phyloP scores from a whole-genome alignment of 176 grass and related monocot genomes.

The Olyra latifolia region DNA sequence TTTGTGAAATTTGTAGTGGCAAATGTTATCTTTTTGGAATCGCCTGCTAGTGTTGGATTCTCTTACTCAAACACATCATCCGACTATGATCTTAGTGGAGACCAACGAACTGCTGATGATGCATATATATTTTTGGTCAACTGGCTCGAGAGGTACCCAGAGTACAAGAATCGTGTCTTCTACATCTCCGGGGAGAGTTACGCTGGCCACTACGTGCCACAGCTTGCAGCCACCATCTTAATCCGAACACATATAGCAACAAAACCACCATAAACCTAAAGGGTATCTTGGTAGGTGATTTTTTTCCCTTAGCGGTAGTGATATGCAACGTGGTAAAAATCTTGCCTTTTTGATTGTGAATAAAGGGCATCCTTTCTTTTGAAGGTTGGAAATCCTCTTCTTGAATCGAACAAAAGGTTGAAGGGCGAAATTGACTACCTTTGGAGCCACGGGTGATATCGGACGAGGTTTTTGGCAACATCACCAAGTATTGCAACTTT shows the following conservation, averaged over 20 bases:
- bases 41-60: slow-evolving; percentile 52
- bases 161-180: slow-evolving; percentile 43
- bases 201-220: slow-evolving; percentile 43
- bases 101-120: slow-evolving; percentile 24
- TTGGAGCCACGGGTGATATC: slow-evolving; percentile 48
- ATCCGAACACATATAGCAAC: slow-evolving; percentile 40
- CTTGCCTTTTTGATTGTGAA: neutral
- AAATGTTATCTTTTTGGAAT: slow-evolving; percentile 60
- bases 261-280: slow-evolving; percentile 37
- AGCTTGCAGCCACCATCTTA: slow-evolving; percentile 47
- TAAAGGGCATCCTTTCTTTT: neutral
- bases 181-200: slow-evolving; percentile 66
- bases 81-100: slow-evolving; percentile 37
- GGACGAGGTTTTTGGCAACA: slow-evolving; percentile 29
- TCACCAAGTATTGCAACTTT: slow-evolving; percentile 41
- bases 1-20: slow-evolving; percentile 34
- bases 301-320: no score
- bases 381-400: slow-evolving; percentile 45
- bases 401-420: slow-evolving; percentile 15
- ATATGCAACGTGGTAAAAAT: neutral
- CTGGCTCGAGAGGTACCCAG: slow-evolving; percentile 43
- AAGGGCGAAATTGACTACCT: slow-evolving; percentile 21
- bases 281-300: slow-evolving; percentile 36
- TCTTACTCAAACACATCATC: slow-evolving; percentile 49
- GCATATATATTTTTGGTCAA: slow-evolving; percentile 37